Evolutionary conservation across 805 yeast species (phyloP), one percentile per base, ranked within the genome.

Genomic region (Lipomyces sp.): DNA sequence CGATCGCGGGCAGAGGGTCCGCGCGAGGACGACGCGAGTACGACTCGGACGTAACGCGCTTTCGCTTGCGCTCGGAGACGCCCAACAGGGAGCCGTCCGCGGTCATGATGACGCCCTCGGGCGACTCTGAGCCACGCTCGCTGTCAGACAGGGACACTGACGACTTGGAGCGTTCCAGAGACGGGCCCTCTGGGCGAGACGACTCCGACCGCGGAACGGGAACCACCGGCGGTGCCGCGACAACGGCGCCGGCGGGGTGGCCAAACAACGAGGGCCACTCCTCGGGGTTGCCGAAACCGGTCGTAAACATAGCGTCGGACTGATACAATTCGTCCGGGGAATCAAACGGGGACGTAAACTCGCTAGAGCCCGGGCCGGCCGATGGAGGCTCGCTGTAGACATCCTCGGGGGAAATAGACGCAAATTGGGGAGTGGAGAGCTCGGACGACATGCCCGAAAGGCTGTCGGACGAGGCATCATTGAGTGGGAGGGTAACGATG

Each of bases 1-100:
- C 76, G 53, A 88, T 75, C 11, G 93, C 91, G 55, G 77, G 74
- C 67, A 86, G 74, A 8, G 89, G 89, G 53, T 55, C 57, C 2
- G 78, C 47, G 13, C 63, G 62, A 19, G 58, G 54, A 34, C 63
- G 60, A 38, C 58, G 58, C 19, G 60, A 33, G 39, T 59, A 59
- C 6, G 61, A 54, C 41, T 50, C 49, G 4, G 58, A 48, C 6
- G 57, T 48, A 10, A 54, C 56, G 10, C 57, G 53, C 35, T 54
- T 54, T 3, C 58, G 57, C 47, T 54, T 54, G 35, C 58, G 52
- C 42, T 54, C 58, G 2, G 58, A 54, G 24, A 54, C 43, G 18
- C 58, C 56, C 19, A 54, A 53, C n/a, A 47, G 52, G 8, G 56
- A 47, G 19, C 58, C 58, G 31, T 54, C 58, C 2, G 50, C 47